Conservation (phyloP, 352 stramenopile species). For the Phytopythium vexans region DNA sequence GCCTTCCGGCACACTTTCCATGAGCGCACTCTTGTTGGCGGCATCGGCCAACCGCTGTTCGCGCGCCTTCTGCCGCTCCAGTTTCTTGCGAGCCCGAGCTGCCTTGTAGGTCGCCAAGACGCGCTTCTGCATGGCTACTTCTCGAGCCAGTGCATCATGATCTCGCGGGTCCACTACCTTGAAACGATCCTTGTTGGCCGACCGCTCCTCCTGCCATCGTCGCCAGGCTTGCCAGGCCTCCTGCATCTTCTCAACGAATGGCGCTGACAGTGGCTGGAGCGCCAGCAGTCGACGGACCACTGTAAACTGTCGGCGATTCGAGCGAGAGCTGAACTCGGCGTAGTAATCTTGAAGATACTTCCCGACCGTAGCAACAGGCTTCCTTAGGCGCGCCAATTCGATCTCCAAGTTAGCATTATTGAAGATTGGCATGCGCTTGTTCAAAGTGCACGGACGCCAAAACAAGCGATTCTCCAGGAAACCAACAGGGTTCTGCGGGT, state of each 20-base stretch:
- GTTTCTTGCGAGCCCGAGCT: slow-evolving; percentile 50
- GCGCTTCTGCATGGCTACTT: slow-evolving; percentile 59
- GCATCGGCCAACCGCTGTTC: slow-evolving; percentile 36
- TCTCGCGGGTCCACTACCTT: slow-evolving; percentile 58
- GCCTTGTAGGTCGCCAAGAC: slow-evolving; percentile 67
- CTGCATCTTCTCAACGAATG: slow-evolving; percentile 36
- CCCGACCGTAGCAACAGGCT: slow-evolving; percentile 38
- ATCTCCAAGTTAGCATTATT: slow-evolving; percentile 31
- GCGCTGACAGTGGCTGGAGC: slow-evolving; percentile 31
- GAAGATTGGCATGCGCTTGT: slow-evolving; percentile 6
- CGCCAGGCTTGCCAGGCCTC: slow-evolving; percentile 34
- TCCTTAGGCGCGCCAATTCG: slow-evolving; percentile 32
- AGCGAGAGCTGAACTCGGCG: slow-evolving; percentile 8
- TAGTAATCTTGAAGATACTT: slow-evolving; percentile 38
- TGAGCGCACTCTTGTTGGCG: slow-evolving; percentile 16
- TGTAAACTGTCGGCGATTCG: slow-evolving; percentile 27
- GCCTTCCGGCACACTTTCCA: slow-evolving; percentile 69
- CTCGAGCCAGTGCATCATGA: slow-evolving; percentile 41
- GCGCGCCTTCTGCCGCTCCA: slow-evolving; percentile 51
- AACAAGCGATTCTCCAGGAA: too few species aligned
- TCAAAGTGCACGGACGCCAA: too few species aligned
- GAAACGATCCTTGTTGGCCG: slow-evolving; percentile 65
- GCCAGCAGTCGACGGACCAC: slow-evolving; percentile 44
- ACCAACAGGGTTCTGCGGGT: too few species aligned
- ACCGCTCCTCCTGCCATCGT: slow-evolving; percentile 45